Evolutionary conservation across 768 basidiomycete genomes (phyloP).

Genomic region (Lepiota subincarnata): DNA sequence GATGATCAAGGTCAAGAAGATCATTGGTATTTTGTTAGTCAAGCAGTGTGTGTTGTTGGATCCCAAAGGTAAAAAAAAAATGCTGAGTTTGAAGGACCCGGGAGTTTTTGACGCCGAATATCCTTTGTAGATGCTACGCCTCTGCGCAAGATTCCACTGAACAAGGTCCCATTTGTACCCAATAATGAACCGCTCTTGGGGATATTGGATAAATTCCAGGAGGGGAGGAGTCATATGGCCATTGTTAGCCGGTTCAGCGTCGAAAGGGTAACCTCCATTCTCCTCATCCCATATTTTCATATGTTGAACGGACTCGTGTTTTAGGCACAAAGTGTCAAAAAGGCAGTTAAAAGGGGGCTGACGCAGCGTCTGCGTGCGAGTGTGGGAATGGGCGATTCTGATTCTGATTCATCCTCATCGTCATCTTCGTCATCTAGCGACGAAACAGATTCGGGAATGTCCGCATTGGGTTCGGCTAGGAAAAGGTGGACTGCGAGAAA

Average conservation of each 20-base stretch:
- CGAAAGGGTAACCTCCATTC: conserved; percentile 40
- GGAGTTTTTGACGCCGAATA: neutral
- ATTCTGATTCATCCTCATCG: conserved; percentile 30
- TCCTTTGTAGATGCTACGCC: conserved; percentile 65
- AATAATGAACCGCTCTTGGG: conserved; percentile 82
- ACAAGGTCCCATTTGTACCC: conserved; percentile 83
- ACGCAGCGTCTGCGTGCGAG: conserved; percentile 73
- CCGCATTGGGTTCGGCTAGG: conserved; percentile 3
- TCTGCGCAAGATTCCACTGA: conserved; percentile 76
- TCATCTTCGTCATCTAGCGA: conserved; percentile 31
- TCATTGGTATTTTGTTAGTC: conserved; percentile 81
- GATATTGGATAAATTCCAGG: conserved; percentile 86
- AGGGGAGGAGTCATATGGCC: conserved; percentile 89
- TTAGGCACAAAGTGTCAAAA: conserved; percentile 73
- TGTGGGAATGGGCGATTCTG: conserved; percentile 69
- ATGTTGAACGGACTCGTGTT: too few species aligned
- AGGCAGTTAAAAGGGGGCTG: conserved; percentile 75
- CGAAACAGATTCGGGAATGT: conserved; percentile 17
- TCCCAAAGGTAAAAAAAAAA: conserved; percentile 66
- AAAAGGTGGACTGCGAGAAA: conserved; percentile 11
- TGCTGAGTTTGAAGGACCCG: neutral
- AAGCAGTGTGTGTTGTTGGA: conserved; percentile 89
- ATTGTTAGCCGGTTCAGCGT: conserved; percentile 77
- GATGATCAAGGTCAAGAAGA: conserved; percentile 66
- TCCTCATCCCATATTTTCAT: too few species aligned